Base-by-base conservation (phyloP, 2,329 filamentous ascomycete species). In the Colletotrichum tropicale region DNA sequence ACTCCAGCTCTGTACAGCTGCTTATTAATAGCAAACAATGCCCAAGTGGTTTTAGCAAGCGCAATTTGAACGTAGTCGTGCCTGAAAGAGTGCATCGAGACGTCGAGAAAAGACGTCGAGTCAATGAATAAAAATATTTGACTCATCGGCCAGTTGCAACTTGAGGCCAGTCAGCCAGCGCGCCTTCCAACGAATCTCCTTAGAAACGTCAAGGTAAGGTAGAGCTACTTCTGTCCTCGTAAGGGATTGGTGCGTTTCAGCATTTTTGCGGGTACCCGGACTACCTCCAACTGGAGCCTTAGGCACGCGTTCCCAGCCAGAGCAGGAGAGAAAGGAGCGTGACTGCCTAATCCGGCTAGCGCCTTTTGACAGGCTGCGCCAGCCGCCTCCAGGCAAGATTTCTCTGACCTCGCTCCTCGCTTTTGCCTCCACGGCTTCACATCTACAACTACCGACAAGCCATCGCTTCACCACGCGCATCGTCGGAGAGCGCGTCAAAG, bases 401-500 rank as follows among this genome's bases (percentile, higher is more conserved):
- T 86, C 87, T 85, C 84, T 81, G 80, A 82, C 82, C 81, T 83
- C 82, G 82, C 82, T 81, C 78, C 77, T 78, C 79, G 80, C 82
- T 82, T 83, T 84, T 83, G 81, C 83, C 82, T 86, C 65, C 82
- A 84, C 84, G 85, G 83, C 82, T 84, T 83, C 81, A 81, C 79
- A 66, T 75, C 71, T 48, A 77, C 71, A 77, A 64, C 77, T 62
- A 76, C 68, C 43, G 66, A 66, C 71, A 72, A 78, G 76, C 73
- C 74, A 66, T 80, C 79, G 78, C 80, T 80, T 87, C 87, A 85
- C 58, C 58, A 83, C 85, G 86, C 87, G 87, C 90, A 89, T 52
- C 87, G 88, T 88, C 89, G 85, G 85, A 83, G 86, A 87, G 86
- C 86, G 85, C 84, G 84, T 84, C 81, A 15, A 81, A 78, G 77